A percentile compares a stretch with the other conserved stretches of the same genome.
phyloP scores from a whole-genome alignment of 441 rosid genomes.

The Brassica balearica region DNA sequence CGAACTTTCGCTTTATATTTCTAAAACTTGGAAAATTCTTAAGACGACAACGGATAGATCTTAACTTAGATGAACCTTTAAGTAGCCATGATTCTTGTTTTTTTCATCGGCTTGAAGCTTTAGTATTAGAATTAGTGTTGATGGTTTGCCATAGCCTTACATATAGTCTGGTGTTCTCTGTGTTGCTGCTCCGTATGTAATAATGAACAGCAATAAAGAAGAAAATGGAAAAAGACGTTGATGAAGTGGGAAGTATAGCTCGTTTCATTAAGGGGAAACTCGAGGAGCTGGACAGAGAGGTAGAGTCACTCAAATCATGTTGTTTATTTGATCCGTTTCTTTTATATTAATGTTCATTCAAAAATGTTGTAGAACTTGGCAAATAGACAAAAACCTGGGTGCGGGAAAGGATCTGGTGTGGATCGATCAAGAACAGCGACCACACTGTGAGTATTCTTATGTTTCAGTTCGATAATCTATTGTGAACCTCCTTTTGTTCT shows the following conservation, averaged over 20 bases:
- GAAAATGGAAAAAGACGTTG: slow-evolving; percentile 89
- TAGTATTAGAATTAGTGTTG: not conserved
- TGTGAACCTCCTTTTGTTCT: too few species aligned
- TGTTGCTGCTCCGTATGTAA: slow-evolving; percentile 21
- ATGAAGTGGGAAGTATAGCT: slow-evolving; percentile 90
- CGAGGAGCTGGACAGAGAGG: slow-evolving; percentile 83
- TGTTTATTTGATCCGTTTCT: not conserved
- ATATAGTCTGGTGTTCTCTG: slow-evolving; percentile 23
- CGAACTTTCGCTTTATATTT: too few species aligned
- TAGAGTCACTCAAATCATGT: slow-evolving; percentile 21
- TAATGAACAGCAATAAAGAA: slow-evolving; percentile 74
- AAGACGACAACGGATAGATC: not conserved
- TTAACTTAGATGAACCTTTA: slow-evolving; percentile 5
- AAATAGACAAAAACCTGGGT: slow-evolving; percentile 86
- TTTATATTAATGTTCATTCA: not conserved
- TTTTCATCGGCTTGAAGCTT: not conserved
- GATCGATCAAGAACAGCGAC: slow-evolving; percentile 92
- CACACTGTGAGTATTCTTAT: slow-evolving; percentile 57
- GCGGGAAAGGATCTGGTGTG: slow-evolving; percentile 85
- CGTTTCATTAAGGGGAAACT: slow-evolving; percentile 77
- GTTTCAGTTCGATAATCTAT: not conserved
- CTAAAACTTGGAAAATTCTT: not conserved
- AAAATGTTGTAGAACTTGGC: slow-evolving; percentile 63
- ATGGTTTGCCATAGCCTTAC: slow-evolving; percentile 17
- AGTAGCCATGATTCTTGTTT: not conserved